phyloP scores from a whole-genome alignment of 345 rosid genomes.

The Eucalyptus decipiens region DNA sequence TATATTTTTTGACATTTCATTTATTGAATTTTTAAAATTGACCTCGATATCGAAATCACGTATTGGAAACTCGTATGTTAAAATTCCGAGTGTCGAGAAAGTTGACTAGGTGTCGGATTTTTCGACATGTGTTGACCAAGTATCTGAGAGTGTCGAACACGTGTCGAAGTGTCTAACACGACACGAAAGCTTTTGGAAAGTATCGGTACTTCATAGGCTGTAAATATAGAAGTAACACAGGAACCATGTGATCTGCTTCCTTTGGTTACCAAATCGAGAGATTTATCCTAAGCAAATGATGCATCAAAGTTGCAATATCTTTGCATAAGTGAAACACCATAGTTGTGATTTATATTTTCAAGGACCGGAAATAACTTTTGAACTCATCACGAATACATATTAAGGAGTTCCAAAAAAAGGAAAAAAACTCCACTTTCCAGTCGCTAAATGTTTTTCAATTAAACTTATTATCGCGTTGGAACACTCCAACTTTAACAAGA shows the following conservation, averaged over 20 bases:
- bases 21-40: too few relatives aligned
- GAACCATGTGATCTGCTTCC: neutral
- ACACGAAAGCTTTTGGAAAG: too few relatives aligned
- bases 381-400: neutral
- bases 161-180: too few relatives aligned
- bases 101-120: accelerated
- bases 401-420: neutral
- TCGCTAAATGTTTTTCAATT: neutral
- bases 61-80: accelerated
- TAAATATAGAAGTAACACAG: neutral
- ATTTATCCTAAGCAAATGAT: neutral
- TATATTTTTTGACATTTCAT: too few relatives aligned
- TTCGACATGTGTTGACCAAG: too few relatives aligned
- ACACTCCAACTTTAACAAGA: neutral
- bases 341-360: neutral
- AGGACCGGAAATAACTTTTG: neutral
- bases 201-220: neutral
- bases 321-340: neutral
- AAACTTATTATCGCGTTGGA: neutral
- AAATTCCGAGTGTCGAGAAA: too few relatives aligned
- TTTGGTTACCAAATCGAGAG: neutral
- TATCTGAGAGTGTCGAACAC: too few relatives aligned
- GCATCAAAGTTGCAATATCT: neutral
- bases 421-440: neutral
- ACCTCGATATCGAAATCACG: too few relatives aligned